phyloP scores from a whole-genome alignment of 305 asterid genomes.

The Fraxinus paxiana region DNA sequence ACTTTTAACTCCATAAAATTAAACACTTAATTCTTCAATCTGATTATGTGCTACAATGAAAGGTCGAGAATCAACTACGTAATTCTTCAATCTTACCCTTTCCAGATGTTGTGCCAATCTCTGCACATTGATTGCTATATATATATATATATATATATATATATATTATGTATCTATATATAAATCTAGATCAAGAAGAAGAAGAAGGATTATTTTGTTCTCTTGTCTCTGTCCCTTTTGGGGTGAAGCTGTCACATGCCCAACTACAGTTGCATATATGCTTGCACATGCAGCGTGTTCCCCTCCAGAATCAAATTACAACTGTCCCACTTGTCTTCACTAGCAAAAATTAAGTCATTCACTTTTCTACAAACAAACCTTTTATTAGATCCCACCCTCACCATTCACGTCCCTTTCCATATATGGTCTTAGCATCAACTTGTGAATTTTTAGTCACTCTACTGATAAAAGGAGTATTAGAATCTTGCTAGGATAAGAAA shows the following conservation, averaged over 20 bases:
- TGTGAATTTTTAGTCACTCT: constrained; percentile 7
- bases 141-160: too few relatives aligned
- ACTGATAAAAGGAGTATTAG: neutral
- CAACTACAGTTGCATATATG: constrained; percentile 8
- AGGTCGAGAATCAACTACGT: neutral
- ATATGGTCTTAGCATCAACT: constrained; percentile 23
- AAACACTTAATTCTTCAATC: neutral
- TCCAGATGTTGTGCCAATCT: neutral
- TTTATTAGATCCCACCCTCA: constrained; percentile 10
- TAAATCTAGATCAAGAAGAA: constrained; percentile 15
- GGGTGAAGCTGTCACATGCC: constrained; percentile 58
- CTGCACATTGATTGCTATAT: neutral
- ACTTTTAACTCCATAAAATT: neutral
- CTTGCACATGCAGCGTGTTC: neutral
- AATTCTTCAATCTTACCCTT: neutral
- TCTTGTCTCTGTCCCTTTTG: constrained; percentile 23
- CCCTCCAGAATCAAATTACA: constrained; percentile 33
- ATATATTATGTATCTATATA: neutral
- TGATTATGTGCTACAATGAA: neutral
- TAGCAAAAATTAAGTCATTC: constrained; percentile 16
- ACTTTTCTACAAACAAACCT: constrained; percentile 7
- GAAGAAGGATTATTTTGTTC: constrained; percentile 1
- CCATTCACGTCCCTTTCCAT: constrained; percentile 41
- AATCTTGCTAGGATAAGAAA: neutral
- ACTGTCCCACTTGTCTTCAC: constrained; percentile 53